phyloP scores from a whole-genome alignment of 257 asterid genomes.

The Penstemon newberryi region DNA sequence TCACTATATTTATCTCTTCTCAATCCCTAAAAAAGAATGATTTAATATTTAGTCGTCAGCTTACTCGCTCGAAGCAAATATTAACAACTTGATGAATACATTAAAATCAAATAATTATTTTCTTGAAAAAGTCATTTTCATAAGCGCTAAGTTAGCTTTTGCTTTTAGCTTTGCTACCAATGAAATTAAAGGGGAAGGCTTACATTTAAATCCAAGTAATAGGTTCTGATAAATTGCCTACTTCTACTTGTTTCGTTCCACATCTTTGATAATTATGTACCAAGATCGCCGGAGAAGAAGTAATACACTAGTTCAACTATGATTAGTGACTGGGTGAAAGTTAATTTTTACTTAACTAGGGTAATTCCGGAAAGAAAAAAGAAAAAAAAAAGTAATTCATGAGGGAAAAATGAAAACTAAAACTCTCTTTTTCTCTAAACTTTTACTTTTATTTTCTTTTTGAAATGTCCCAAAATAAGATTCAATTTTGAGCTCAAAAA shows the following conservation, averaged over 20 bases:
- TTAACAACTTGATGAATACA: background rate
- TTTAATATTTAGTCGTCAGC: background rate
- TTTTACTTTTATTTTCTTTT: too few species aligned
- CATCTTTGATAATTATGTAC: background rate
- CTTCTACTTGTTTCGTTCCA: background rate
- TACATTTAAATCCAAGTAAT: slow-evolving; percentile 62
- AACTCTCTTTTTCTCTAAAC: too few species aligned
- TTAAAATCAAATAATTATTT: slow-evolving; percentile 15
- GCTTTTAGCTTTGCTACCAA: slow-evolving; percentile 41
- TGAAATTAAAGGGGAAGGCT: slow-evolving; percentile 47
- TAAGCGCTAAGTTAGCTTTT: slow-evolving; percentile 33
- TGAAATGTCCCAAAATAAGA: too few species aligned
- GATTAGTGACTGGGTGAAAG: too few species aligned
- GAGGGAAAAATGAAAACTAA: too few species aligned
- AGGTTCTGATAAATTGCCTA: slow-evolving; percentile 21
- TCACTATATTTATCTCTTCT: background rate
- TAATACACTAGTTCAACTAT: background rate
- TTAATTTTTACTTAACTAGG: too few species aligned
- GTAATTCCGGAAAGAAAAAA: too few species aligned
- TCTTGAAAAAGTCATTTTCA: slow-evolving; percentile 29
- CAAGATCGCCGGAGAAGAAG: background rate
- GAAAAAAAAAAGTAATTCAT: too few species aligned
- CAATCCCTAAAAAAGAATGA: background rate
- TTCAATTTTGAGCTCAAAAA: too few species aligned
- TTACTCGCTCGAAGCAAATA: background rate